Evolutionary conservation across 1,139 yeast species (phyloP).

Genomic region (Candida tropicalis): DNA sequence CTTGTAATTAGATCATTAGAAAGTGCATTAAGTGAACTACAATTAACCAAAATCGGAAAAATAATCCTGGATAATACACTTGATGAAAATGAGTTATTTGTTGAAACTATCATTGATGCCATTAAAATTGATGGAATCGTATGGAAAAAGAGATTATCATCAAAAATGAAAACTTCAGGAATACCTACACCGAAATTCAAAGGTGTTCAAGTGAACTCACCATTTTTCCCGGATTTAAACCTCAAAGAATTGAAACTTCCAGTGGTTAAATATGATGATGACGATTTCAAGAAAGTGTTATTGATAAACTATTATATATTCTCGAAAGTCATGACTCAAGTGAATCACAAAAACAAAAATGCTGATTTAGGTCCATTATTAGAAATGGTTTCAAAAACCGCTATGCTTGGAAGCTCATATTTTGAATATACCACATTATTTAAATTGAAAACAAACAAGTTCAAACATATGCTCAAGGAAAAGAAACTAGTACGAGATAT

Average conservation of each 20-base stretch:
- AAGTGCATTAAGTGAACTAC: not conserved
- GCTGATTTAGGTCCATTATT: not conserved
- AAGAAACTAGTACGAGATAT: conserved; percentile 22
- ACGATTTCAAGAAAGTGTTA: not conserved
- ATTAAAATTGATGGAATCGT: not conserved
- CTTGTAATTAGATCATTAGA: not conserved
- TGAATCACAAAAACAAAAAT: not conserved
- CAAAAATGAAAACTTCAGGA: not conserved
- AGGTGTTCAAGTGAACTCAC: not conserved
- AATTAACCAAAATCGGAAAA: conserved; percentile 4
- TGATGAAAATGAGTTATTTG: conserved; percentile 1
- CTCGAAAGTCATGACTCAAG: not conserved
- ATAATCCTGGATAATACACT: not conserved
- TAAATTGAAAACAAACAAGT: not conserved
- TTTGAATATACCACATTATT: conserved; percentile 8
- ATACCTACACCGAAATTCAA: not conserved
- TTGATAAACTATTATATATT: conserved; percentile 2
- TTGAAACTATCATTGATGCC: not conserved
- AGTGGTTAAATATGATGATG: not conserved
- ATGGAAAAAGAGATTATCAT: not conserved
- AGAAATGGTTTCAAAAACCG: not conserved
- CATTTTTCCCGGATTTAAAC: not conserved
- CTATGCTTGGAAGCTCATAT: conserved; percentile 12
- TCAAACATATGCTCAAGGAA: conserved; percentile 18
- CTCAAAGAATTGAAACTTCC: conserved; percentile 1